Percentiles rank a stretch among this genome's conserved stretches.
Conservation (phyloP, 1,284 basidiomycete genomes). For the Ganoderma sp. region DNA sequence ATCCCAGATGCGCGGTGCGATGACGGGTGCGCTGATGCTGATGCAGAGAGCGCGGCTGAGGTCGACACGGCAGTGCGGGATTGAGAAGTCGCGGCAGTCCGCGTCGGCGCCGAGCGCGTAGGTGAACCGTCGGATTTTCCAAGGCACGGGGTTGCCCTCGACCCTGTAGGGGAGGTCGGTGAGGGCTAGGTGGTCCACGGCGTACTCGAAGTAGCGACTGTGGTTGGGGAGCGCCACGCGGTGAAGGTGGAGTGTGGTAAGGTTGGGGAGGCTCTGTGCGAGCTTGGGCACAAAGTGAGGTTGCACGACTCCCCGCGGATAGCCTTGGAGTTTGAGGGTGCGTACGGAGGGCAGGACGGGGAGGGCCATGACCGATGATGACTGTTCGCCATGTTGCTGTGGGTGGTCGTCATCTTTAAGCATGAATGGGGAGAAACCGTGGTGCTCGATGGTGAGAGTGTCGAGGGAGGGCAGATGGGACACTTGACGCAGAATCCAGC, state of each 20-base stretch:
- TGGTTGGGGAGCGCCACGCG: neutral
- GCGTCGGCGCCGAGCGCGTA: neutral
- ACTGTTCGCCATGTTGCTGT: too few relatives aligned
- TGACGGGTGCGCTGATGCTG: neutral
- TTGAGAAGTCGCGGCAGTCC: neutral
- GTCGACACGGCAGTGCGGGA: neutral
- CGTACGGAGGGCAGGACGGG: neutral
- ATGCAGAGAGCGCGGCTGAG: neutral
- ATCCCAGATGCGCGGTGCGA: neutral
- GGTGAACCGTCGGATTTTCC: neutral
- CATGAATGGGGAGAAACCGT: neutral
- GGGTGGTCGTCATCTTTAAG: too few relatives aligned
- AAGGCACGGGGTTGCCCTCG: neutral
- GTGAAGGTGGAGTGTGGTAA: neutral
- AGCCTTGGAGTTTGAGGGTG: neutral
- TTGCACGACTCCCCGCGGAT: neutral
- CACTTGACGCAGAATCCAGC: neutral
- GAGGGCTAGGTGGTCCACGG: neutral
- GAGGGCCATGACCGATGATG: too few relatives aligned
- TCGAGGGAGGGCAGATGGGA: neutral
- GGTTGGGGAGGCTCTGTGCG: neutral
- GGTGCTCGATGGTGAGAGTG: neutral
- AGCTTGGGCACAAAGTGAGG: neutral
- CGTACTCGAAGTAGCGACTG: neutral
- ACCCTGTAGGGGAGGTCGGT: too few relatives aligned